Evolutionary conservation across 768 basidiomycete species (phyloP), one percentile per base, ranked within the genome.

Genomic region (Hortiboletus campestris): DNA sequence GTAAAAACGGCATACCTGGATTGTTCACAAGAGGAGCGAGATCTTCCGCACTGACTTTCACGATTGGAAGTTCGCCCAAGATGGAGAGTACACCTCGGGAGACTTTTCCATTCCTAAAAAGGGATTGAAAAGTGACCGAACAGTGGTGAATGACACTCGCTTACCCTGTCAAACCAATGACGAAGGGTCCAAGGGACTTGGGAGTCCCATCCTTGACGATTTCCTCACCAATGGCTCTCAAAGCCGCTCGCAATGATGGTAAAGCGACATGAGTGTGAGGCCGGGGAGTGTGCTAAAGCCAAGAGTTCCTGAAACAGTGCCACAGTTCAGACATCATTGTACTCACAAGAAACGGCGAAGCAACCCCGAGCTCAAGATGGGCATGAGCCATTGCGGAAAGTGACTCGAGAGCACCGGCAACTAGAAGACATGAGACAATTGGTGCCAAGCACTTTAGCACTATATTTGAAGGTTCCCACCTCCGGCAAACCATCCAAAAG

Each of bases 401-500:
- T 0, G 91, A 88, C 72, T 95, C 94, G 3, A 93, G 81, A 8
- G 85, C 85, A 13, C 93, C 94, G 12, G 90, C 90, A 55, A 91
- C 91, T 93, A 68, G 55, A 29, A 31, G 38, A 40, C 28, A 53
- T 8, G 17, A 38, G 32, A 16, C 13, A 20, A 34, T 65, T 40
- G 53, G 48, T 20, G n/a, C 20, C 41, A 56, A 44, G 14, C 20
- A 6, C 36, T 2, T n/a, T 1, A 31, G 13, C 11, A 17, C n/a
- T 14, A 32, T 8, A 45, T 47, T 28, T 22, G 0, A 11, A 32
- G 1, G 31, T 25, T 63, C 82, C 48, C 55, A 91, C 91, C 88
- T 71, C 94, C 94, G 1, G 94, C 94, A 62, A 88, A 92, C 85
- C 86, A 94, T 1, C 94, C 94, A 74, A 97, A 96, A 0, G 87